Evolutionary conservation across 768 basidiomycete genomes (phyloP).

Genomic region (Tephrocybe sp.): DNA sequence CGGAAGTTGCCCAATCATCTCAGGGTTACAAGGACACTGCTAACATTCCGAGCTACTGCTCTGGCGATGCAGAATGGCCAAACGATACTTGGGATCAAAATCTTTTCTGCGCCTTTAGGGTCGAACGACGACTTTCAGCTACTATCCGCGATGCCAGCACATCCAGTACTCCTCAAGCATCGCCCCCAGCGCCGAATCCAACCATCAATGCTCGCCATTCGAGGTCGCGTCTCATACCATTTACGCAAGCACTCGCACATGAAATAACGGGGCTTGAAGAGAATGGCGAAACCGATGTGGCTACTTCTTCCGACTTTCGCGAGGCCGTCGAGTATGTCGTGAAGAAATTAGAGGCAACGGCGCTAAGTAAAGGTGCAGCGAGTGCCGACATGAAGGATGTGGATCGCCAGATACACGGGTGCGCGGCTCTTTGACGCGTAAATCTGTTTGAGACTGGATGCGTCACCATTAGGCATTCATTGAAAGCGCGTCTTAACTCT

Average conservation of each 20-base stretch:
- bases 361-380: constrained; percentile 50
- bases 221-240: constrained; percentile 52
- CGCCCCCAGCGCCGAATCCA: too few relatives aligned
- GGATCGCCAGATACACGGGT: constrained; percentile 61
- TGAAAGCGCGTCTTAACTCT: constrained; percentile 71
- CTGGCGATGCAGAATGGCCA: background rate
- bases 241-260: constrained; percentile 49
- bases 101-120: too few relatives aligned
- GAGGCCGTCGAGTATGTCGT: constrained; percentile 53
- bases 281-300: constrained; percentile 36
- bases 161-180: too few relatives aligned
- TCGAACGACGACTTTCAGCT: too few relatives aligned
- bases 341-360: constrained; percentile 56
- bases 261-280: constrained; percentile 55
- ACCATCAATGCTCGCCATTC: constrained; percentile 35
- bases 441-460: constrained; percentile 3
- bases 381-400: constrained; percentile 55
- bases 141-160: too few relatives aligned
- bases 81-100: constrained; percentile 2
- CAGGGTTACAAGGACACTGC: too few relatives aligned
- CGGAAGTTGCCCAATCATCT: constrained; percentile 16
- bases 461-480: constrained; percentile 40
- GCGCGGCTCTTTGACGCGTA: constrained; percentile 17
- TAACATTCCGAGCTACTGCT: background rate
- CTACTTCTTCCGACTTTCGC: constrained; percentile 34